Evolutionary conservation across 129 eudicot species (phyloP).

Genomic region (Chrysanthemum lavandulifolium): DNA sequence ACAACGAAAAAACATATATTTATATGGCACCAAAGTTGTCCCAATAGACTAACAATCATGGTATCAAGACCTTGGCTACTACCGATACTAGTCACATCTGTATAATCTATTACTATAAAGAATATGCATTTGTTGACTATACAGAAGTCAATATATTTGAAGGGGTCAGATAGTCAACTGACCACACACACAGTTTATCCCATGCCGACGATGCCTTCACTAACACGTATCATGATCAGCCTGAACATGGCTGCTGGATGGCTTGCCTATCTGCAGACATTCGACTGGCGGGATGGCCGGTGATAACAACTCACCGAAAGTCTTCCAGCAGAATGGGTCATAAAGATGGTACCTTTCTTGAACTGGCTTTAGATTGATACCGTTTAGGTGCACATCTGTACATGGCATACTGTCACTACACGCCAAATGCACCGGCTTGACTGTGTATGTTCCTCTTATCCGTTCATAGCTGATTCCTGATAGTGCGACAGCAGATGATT

Average conservation of each 20-base stretch:
- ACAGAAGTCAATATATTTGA: conserved; percentile 29
- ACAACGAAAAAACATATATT: conserved; percentile 24
- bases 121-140: conserved; percentile 40
- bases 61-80: conserved; percentile 21
- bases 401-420: conserved; percentile 86
- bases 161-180: conserved; percentile 45
- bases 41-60: conserved; percentile 15
- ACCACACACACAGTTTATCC: conserved; percentile 38
- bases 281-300: conserved; percentile 62
- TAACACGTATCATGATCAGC: conserved; percentile 61
- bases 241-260: conserved; percentile 54
- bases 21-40: conserved; percentile 30
- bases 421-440: conserved; percentile 81
- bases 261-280: conserved; percentile 70
- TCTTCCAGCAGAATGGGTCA: conserved; percentile 81
- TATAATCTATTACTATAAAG: conserved; percentile 43
- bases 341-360: conserved; percentile 60
- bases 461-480: conserved; percentile 72
- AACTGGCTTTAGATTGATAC: conserved; percentile 59
- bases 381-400: conserved; percentile 57
- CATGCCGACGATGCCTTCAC: conserved; percentile 17
- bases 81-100: conserved; percentile 27
- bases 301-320: conserved; percentile 61
- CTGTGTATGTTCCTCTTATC: conserved; percentile 75
- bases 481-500: conserved; percentile 72